These are phyloP conservation scores for Aspergillus tamarii DNA, from an alignment of 2,329 filamentous ascomycete species.

Conservation along the genomic window DNA sequence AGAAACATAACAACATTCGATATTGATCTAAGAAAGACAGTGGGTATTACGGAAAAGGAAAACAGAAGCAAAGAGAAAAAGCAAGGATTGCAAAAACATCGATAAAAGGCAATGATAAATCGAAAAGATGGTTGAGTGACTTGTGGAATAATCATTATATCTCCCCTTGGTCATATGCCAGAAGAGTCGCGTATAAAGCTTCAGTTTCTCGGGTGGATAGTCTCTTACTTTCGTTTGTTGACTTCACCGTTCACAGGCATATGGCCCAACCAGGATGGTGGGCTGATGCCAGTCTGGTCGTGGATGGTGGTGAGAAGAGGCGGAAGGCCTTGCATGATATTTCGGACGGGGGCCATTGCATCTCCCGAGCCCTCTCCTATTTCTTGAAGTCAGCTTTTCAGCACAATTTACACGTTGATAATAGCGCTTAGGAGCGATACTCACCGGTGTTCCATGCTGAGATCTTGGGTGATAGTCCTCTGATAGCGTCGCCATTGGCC, in stretches of 20 bases:
- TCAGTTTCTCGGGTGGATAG: not conserved
- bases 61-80: not conserved
- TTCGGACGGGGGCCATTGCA: constrained; percentile 67
- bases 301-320: constrained; percentile 83
- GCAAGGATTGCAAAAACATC: not conserved
- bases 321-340: constrained; percentile 82
- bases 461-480: constrained; percentile 84
- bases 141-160: not conserved
- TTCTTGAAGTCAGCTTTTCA: constrained; percentile 29
- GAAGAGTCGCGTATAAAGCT: not conserved
- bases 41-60: not conserved
- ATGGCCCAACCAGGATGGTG: constrained; percentile 72
- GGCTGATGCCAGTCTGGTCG: constrained; percentile 81
- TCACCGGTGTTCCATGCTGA: constrained; percentile 80
- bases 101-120: not conserved
- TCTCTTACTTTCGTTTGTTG: not conserved
- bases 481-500: constrained; percentile 75
- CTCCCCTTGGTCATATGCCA: not conserved
- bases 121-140: not conserved
- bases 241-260: constrained; percentile 44
- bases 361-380: constrained; percentile 54
- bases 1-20: not conserved
- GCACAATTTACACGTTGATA: not conserved
- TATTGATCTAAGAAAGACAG: not conserved
- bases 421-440: constrained; percentile 1